A percentile compares a stretch with the other conserved stretches of the same genome.
phyloP scores from a whole-genome alignment of 768 basidiomycete species.

The Agaricus blazei region DNA sequence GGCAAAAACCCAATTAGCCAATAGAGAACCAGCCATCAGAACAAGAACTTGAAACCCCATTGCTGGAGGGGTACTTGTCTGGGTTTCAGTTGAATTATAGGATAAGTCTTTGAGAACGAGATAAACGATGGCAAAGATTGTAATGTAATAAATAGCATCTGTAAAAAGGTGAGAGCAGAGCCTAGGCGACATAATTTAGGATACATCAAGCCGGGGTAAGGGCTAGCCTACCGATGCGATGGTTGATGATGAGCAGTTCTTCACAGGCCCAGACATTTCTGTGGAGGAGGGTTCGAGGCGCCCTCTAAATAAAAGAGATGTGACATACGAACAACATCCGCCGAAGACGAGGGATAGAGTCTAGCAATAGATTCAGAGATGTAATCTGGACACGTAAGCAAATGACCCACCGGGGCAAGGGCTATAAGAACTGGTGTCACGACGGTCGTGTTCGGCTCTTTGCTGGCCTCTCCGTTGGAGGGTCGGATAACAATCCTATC shows the following conservation, averaged over 20 bases:
- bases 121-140: conserved; percentile 66
- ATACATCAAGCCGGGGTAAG: not conserved
- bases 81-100: conserved; percentile 52
- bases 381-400: not conserved
- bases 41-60: conserved; percentile 73
- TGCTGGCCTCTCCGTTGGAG: not conserved
- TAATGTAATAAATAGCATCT: conserved; percentile 73
- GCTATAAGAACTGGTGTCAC: conserved; percentile 12
- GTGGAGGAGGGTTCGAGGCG: not conserved
- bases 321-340: conserved; percentile 77
- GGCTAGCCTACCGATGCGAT: conserved; percentile 53
- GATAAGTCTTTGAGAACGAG: conserved; percentile 25
- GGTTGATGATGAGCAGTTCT: conserved; percentile 63
- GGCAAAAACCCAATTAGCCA: conserved; percentile 82
- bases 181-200: conserved; percentile 33
- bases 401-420: conserved; percentile 10
- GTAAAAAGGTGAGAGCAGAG: conserved; percentile 78
- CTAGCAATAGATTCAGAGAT: conserved; percentile 7
- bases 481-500: not conserved
- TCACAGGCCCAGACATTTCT: conserved; percentile 82
- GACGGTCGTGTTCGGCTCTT: conserved; percentile 3
- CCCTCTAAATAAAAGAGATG: not conserved
- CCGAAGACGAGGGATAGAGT: conserved; percentile 61
- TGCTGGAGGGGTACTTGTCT: conserved; percentile 61
- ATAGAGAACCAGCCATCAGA: conserved; percentile 56